phyloP scores from a whole-genome alignment of 345 rosid genomes.

The Excoecaria cochinchinensis region DNA sequence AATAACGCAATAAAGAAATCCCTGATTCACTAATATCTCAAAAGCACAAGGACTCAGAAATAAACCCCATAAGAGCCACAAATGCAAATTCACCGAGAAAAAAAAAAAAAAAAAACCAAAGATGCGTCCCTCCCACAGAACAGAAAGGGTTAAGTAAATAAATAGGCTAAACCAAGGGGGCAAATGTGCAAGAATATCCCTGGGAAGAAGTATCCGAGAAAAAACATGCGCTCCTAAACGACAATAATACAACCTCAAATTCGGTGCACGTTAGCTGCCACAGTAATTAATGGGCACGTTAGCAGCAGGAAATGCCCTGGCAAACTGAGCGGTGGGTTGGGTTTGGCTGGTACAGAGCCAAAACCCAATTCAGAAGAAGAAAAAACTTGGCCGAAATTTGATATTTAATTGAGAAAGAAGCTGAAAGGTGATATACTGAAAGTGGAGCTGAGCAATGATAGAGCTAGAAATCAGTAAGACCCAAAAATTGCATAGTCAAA shows the following conservation, averaged over 20 bases:
- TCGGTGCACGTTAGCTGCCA: not conserved
- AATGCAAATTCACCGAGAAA: not conserved
- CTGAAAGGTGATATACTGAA: not conserved
- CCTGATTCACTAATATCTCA: slow-evolving; percentile 6
- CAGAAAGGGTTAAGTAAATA: not conserved
- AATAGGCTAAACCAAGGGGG: slow-evolving; percentile 10
- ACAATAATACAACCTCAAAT: not conserved
- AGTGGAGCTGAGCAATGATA: no score
- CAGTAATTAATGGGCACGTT: slow-evolving; percentile 10
- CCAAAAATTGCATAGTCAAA: not conserved
- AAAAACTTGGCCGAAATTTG: not conserved
- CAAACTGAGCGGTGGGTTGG: slow-evolving; percentile 13
- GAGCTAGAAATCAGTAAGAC: not conserved
- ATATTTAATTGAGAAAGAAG: not conserved
- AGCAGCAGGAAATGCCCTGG: slow-evolving; percentile 4
- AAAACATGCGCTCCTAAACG: not conserved
- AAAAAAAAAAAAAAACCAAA: not conserved
- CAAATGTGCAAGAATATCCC: slow-evolving; percentile 2
- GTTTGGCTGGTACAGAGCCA: slow-evolving; percentile 3
- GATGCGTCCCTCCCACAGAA: not conserved
- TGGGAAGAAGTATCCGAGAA: not conserved
- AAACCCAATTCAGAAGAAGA: not conserved
- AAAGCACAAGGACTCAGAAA: not conserved
- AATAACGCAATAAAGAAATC: not conserved
- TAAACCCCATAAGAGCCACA: not conserved